Percentiles rank a stretch among this genome's conserved stretches.
phyloP scores from a whole-genome alignment of 345 rosid species.

The Durio zibethinus region DNA sequence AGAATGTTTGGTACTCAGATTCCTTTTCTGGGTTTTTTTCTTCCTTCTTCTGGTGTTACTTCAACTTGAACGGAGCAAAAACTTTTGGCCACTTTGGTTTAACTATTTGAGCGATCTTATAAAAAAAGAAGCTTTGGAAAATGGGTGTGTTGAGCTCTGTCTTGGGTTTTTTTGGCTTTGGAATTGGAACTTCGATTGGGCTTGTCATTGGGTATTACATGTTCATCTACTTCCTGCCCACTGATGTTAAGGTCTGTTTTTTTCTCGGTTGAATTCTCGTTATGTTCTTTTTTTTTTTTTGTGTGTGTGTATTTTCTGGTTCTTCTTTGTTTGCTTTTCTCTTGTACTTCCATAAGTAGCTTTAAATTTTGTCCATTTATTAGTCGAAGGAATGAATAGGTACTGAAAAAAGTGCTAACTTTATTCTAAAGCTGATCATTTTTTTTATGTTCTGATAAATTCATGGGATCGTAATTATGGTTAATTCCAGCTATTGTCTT shows the following conservation, averaged over 20 bases:
- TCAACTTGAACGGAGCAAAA: background rate
- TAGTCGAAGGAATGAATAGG: background rate
- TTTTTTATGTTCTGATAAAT: background rate
- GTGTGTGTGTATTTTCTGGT: background rate
- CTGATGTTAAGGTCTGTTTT: constrained; percentile 62
- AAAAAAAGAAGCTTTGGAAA: background rate
- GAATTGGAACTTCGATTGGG: constrained; percentile 75
- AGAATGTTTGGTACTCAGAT: background rate
- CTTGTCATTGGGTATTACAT: constrained; percentile 64
- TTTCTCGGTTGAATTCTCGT: background rate
- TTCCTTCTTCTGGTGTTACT: background rate
- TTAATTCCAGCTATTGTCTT: background rate
- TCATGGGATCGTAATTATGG: background rate
- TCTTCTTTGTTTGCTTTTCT: background rate
- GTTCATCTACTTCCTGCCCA: constrained; percentile 67
- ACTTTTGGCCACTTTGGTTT: background rate
- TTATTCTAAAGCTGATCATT: background rate
- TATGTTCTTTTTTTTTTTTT: background rate
- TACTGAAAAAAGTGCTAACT: background rate
- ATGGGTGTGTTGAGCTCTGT: constrained; percentile 71
- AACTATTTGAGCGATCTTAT: background rate
- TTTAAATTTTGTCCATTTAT: background rate
- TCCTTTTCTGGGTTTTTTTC: background rate
- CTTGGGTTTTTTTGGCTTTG: constrained; percentile 66
- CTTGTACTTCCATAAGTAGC: background rate